Percentiles rank a stretch among this genome's conserved stretches.
phyloP scores from a whole-genome alignment of 805 yeast genomes.

The Cyberlindnera nakhonratchasimensis region DNA sequence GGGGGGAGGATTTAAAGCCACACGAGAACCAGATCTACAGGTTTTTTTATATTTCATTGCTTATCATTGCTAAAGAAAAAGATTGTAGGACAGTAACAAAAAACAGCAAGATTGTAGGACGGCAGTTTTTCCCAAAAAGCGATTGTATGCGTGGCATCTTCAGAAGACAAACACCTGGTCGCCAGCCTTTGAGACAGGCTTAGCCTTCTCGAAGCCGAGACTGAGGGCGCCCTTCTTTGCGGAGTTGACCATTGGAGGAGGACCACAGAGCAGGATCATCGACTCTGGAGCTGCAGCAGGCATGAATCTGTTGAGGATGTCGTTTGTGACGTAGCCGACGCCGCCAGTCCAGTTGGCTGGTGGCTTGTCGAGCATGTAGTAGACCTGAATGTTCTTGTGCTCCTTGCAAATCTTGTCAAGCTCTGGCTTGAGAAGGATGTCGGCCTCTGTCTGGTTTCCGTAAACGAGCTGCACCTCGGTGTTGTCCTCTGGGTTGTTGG shows the following conservation, averaged over 20 bases:
- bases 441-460: constrained; percentile 78
- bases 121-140: too few species aligned
- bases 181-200: constrained; percentile 83
- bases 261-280: constrained; percentile 86
- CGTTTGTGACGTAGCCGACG: constrained; percentile 77
- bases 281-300: constrained; percentile 59
- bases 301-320: constrained; percentile 58
- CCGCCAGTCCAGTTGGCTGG: constrained; percentile 73
- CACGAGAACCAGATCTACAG: too few species aligned
- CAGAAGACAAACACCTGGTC: constrained; percentile 90
- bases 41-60: too few species aligned
- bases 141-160: too few species aligned
- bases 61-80: too few species aligned
- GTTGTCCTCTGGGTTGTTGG: constrained; percentile 69
- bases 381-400: constrained; percentile 59
- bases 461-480: constrained; percentile 74
- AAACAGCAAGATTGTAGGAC: too few species aligned
- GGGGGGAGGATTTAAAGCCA: too few species aligned
- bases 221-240: constrained; percentile 72
- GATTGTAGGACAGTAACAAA: too few species aligned
- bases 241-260: constrained; percentile 87
- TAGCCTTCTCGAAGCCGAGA: constrained; percentile 79
- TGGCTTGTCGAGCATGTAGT: constrained; percentile 70
- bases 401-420: constrained; percentile 59
- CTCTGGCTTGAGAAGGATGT: constrained; percentile 77